Conservation (phyloP, 495 filamentous ascomycete genomes). For the Apodospora peruviana region DNA sequence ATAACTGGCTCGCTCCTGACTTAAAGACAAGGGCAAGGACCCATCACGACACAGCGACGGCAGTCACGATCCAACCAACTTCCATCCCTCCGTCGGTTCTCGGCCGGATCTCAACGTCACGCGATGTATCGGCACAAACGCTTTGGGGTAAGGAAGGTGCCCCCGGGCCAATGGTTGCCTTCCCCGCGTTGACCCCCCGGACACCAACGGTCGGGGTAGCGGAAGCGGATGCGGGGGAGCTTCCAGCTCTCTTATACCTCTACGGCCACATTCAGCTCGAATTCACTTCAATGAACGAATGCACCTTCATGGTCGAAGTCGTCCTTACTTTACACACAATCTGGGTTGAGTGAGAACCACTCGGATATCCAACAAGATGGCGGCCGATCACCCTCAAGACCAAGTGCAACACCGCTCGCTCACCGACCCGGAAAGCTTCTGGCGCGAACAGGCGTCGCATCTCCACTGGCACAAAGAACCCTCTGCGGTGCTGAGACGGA, state of each 20-base stretch:
- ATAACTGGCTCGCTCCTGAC: too few species aligned
- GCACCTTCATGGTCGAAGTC: too few species aligned
- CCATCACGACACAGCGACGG: neutral
- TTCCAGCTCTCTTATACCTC: neutral
- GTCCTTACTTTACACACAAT: too few species aligned
- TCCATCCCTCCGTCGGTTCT: too few species aligned
- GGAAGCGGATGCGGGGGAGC: constrained; percentile 6
- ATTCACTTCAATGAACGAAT: neutral
- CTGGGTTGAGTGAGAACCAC: too few species aligned
- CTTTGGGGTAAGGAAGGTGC: too few species aligned
- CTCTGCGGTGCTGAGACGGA: constrained; percentile 35
- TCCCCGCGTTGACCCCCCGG: neutral
- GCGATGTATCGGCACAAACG: too few species aligned
- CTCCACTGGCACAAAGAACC: constrained; percentile 78
- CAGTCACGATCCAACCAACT: too few species aligned
- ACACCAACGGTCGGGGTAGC: constrained; percentile 7
- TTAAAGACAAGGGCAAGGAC: too few species aligned
- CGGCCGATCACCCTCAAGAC: constrained; percentile 35
- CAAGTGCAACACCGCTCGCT: constrained; percentile 50
- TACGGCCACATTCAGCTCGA: neutral
- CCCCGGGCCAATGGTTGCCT: too few species aligned
- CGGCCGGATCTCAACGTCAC: too few species aligned
- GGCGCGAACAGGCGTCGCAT: constrained; percentile 65
- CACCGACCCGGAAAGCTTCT: constrained; percentile 63
- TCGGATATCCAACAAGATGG: neutral